Conservation (phyloP, 352 stramenopile genomes). For the Phytophthora pistaciae region DNA sequence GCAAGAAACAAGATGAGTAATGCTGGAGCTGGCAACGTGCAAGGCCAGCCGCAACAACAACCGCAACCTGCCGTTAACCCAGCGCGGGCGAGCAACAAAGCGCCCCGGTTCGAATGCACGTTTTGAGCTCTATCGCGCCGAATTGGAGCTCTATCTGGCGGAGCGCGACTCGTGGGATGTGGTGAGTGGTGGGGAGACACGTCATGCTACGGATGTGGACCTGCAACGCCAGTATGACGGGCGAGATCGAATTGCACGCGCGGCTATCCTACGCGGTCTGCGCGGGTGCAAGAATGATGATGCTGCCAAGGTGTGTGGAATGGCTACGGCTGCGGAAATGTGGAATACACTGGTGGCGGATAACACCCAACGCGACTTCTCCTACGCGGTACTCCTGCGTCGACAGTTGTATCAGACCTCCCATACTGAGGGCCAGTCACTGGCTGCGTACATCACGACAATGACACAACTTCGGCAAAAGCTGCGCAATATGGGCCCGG, state of each 20-base stretch:
- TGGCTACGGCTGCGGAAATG: conserved; percentile 3
- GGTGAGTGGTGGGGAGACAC: background rate
- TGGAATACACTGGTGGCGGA: conserved; percentile 4
- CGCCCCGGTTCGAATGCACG: background rate
- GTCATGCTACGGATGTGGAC: background rate
- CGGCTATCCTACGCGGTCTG: background rate
- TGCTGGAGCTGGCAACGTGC: background rate
- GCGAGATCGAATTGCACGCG: background rate
- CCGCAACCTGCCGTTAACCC: too few relatives aligned
- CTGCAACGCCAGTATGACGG: background rate
- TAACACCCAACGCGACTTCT: conserved; percentile 4
- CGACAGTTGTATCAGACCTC: conserved; percentile 4
- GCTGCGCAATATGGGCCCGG: conserved; percentile 3
- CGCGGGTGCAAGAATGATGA: conserved; percentile 13
- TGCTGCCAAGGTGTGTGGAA: conserved; percentile 12
- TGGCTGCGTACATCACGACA: conserved; percentile 1
- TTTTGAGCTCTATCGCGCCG: background rate
- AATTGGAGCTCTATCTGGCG: background rate
- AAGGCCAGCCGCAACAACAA: background rate
- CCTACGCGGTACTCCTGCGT: conserved; percentile 2
- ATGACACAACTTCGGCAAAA: conserved; percentile 9
- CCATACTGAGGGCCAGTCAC: background rate
- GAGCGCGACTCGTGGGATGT: background rate
- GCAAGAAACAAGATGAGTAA: background rate
- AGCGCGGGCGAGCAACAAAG: background rate